Evolutionary conservation across 495 filamentous ascomycete genomes (phyloP).

Genomic region (Trichoderma virens): DNA sequence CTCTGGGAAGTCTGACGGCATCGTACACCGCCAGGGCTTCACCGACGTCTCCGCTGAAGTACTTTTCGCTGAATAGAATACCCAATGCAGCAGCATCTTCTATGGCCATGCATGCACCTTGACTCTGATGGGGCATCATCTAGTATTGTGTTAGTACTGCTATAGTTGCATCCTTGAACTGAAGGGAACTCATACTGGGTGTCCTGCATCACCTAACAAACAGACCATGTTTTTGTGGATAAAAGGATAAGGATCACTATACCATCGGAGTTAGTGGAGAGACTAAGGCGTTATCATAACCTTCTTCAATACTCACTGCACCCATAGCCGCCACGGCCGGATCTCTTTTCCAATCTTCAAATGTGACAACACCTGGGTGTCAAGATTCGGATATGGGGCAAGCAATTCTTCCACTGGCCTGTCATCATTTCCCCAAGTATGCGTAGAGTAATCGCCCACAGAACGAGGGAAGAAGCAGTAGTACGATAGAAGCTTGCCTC

Average conservation of each 20-base stretch:
- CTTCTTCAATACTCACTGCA: constrained; percentile 21
- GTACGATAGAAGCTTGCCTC: constrained; percentile 38
- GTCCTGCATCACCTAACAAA: constrained; percentile 39
- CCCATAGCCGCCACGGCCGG: constrained; percentile 42
- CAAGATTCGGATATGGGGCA: constrained; percentile 37
- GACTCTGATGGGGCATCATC: constrained; percentile 45
- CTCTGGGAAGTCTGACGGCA: constrained; percentile 35
- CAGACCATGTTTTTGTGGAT: constrained; percentile 28
- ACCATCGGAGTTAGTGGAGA: constrained; percentile 17
- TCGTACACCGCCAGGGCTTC: constrained; percentile 43
- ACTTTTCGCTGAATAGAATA: constrained; percentile 21
- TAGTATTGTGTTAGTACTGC: constrained; percentile 6
- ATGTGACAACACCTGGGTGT: constrained; percentile 32
- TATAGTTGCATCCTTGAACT: constrained; percentile 32
- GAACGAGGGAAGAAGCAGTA: constrained; percentile 45
- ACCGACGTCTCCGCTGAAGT: constrained; percentile 27
- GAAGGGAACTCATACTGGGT: constrained; percentile 36
- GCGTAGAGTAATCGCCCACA: constrained; percentile 32
- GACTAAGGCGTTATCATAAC: background rate
- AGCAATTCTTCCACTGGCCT: constrained; percentile 30
- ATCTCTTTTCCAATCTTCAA: constrained; percentile 37
- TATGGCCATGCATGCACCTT: constrained; percentile 36
- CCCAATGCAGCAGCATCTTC: constrained; percentile 36
- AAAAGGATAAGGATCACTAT: constrained; percentile 20
- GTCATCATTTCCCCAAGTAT: constrained; percentile 33